Evolutionary conservation across 805 yeast species (phyloP), one percentile per base, ranked within the genome.

Genomic region (Candida fluviatilis): DNA sequence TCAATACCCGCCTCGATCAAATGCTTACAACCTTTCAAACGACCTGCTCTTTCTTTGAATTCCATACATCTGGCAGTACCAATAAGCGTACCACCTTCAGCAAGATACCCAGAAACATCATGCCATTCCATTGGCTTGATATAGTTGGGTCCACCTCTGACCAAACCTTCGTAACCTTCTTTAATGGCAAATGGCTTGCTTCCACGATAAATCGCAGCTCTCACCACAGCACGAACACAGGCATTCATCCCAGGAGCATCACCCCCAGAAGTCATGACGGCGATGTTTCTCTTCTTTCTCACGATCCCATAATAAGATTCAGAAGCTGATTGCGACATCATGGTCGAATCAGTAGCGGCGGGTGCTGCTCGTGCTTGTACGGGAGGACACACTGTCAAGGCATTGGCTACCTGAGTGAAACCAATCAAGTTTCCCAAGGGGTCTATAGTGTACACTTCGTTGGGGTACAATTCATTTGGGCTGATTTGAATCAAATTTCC

Each of bases 221-320:
- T 77, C 6, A 91, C 96, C 42, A 93, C 95, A 0, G 98, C 95
- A 46, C 99, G 75, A 5, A 93, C 99, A 18, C 82, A 86, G 4
- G 97, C 91, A 63, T 89, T 88, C 99, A 93, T 93, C 54, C 99
- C 99, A 21, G 95, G 99, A 37, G 98, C 85, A 59, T 93, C 99
- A 64, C 99, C 99, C 51, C 99, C 99, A 1, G 96, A 87, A 4
- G 98, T 93, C 91, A 93, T 89, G 36, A 93, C 93, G 4, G 95
- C 99, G 47, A 93, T 86, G 49, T 80, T 78, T 62, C 79, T 66
- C 51, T 64, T 50, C 17, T 36, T 47, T n/a, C 34, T 31, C 19
- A 27, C 19, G 46, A 31, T 56, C 54, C 29, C 38, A 47, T 32
- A 50, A 49, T n/a, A 69, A 65, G 37, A 5, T 23, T 15, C 18